Conservation (phyloP, 257 asterid species). For the Forsythia viridissima region DNA sequence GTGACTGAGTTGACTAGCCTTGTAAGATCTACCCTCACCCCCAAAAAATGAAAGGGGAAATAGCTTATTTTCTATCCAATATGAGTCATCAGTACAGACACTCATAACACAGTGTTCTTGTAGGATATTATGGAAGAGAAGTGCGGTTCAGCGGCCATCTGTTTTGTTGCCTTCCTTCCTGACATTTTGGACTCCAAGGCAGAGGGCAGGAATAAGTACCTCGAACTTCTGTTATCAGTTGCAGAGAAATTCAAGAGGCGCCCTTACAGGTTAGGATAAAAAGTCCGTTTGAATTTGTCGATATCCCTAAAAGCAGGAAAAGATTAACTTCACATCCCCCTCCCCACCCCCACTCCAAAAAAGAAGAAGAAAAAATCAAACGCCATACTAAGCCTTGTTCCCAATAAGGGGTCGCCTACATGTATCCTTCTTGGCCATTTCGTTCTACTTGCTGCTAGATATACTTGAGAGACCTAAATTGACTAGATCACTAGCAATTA, state of each 20-base stretch:
- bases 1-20: slow-evolving; percentile 84
- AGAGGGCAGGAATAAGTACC: slow-evolving; percentile 83
- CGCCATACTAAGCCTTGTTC: background rate
- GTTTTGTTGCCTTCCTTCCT: slow-evolving; percentile 89
- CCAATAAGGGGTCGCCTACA: background rate
- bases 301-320: slow-evolving; percentile 7
- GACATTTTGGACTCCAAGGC: slow-evolving; percentile 96
- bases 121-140: slow-evolving; percentile 90
- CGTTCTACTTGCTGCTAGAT: background rate
- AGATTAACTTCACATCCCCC: background rate
- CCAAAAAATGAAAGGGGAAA: background rate
- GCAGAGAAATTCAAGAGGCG: slow-evolving; percentile 83
- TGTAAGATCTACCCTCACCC: slow-evolving; percentile 36
- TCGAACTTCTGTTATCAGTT: slow-evolving; percentile 65
- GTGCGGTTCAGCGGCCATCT: slow-evolving; percentile 88
- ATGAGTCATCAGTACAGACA: slow-evolving; percentile 5
- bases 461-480: background rate
- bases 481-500: background rate
- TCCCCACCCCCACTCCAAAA: background rate
- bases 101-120: slow-evolving; percentile 12
- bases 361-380: no score
- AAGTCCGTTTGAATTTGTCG: background rate
- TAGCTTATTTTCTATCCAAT: background rate
- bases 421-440: background rate
- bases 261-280: slow-evolving; percentile 74